A percentile compares a stretch with the other conserved stretches of the same genome.
Evolutionary conservation across 257 asterid genomes (phyloP).

Genomic region (Oldenlandia corymbosa): DNA sequence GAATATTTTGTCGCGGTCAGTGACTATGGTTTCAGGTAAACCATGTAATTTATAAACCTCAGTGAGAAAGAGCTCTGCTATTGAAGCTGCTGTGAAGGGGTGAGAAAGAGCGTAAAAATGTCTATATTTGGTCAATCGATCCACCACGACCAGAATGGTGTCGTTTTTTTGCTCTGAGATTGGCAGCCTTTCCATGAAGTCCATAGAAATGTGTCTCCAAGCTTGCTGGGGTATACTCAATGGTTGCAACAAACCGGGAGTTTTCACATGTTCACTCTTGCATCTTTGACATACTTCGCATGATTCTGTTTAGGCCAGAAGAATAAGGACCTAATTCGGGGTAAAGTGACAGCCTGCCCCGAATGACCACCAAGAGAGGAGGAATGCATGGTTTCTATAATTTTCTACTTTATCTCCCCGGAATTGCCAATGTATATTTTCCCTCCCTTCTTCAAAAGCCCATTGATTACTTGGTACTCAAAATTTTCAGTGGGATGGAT

Average conservation of each 20-base stretch:
- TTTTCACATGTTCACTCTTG: neutral
- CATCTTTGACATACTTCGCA: neutral
- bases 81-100: neutral
- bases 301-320: neutral
- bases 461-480: no score
- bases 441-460: neutral
- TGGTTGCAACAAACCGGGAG: neutral
- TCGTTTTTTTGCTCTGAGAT: neutral
- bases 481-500: no score
- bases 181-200: neutral
- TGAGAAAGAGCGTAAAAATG: no score
- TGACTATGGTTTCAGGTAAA: no score
- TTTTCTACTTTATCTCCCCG: no score
- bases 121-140: neutral
- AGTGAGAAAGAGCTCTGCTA: neutral
- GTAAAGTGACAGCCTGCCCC: neutral
- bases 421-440: neutral
- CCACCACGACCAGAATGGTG: neutral
- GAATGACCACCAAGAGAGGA: neutral
- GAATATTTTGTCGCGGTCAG: no score
- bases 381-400: neutral
- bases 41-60: neutral
- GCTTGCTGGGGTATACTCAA: neutral
- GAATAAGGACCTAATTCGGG: neutral
- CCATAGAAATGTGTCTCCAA: neutral